Evolutionary conservation across 805 yeast species (phyloP).

Genomic region (Barnettozyma sucrosica): DNA sequence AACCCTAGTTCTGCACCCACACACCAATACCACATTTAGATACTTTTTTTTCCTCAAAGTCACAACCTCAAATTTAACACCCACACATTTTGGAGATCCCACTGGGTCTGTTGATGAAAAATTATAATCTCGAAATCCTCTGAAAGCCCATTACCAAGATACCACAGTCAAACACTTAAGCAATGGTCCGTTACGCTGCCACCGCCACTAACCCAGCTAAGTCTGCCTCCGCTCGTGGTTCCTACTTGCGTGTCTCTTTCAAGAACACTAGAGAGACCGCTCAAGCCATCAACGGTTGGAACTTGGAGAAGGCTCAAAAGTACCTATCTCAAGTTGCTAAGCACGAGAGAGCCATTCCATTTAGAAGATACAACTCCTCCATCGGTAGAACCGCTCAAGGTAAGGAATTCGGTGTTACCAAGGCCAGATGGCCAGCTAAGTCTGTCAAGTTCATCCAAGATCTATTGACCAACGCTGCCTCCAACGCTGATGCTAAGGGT

Average conservation of each 20-base stretch:
- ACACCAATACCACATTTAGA: neutral
- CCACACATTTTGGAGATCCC: conserved; percentile 1
- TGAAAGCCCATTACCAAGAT: neutral
- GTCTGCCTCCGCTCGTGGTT: conserved; percentile 99
- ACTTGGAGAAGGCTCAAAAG: conserved; percentile 88
- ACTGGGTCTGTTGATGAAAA: conserved; percentile 1
- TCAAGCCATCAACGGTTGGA: conserved; percentile 98
- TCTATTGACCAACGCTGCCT: conserved; percentile 93
- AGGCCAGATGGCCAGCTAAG: conserved; percentile 99
- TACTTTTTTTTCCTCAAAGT: neutral
- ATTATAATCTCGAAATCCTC: conserved; percentile 1
- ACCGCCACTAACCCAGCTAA: conserved; percentile 98
- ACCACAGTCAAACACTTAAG: conserved; percentile 1
- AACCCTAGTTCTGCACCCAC: neutral
- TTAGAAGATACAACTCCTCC: conserved; percentile 95
- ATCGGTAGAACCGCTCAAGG: conserved; percentile 99
- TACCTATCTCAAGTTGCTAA: conserved; percentile 95
- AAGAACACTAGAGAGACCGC: conserved; percentile 99
- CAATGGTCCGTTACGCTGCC: conserved; percentile 99
- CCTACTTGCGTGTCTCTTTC: conserved; percentile 98
- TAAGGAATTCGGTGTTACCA: conserved; percentile 99
- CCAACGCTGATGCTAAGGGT: conserved; percentile 99
- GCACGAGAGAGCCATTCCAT: conserved; percentile 99
- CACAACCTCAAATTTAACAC: neutral
- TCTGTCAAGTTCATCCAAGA: conserved; percentile 93